These are phyloP conservation scores for Penicillium cosmopolitanum DNA, from an alignment of 495 filamentous ascomycete species.

Conservation along the genomic window DNA sequence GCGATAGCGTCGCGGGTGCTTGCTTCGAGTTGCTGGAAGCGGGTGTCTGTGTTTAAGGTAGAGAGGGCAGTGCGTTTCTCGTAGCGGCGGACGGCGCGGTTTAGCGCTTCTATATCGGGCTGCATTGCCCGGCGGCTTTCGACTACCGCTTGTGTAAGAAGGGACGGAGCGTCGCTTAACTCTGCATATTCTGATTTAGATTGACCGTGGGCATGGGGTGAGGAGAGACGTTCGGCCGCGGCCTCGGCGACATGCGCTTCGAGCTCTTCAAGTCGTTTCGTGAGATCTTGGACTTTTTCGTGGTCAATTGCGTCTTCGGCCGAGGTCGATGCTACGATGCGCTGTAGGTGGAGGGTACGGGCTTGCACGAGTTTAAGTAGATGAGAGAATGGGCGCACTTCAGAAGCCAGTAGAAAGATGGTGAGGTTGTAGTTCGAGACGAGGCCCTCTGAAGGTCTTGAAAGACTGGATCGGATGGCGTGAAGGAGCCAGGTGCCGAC, in stretches of 20 bases:
- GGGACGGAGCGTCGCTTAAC: constrained; percentile 29
- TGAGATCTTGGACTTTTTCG: constrained; percentile 58
- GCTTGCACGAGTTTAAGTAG: constrained; percentile 77
- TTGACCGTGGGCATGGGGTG: constrained; percentile 5
- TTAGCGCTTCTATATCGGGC: constrained; percentile 85
- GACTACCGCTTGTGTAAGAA: constrained; percentile 53
- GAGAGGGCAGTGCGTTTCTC: constrained; percentile 83
- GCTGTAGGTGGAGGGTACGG: constrained; percentile 83
- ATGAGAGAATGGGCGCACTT: constrained; percentile 80
- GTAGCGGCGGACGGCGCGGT: constrained; percentile 88
- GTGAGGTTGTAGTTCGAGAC: constrained; percentile 92
- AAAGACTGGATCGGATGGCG: constrained; percentile 72
- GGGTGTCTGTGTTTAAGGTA: constrained; percentile 72
- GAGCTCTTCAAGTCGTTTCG: constrained; percentile 67
- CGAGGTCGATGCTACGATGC: constrained; percentile 60
- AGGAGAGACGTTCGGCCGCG: constrained; percentile 32
- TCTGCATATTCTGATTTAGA: constrained; percentile 17
- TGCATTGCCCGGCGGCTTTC: constrained; percentile 69
- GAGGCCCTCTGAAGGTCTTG: constrained; percentile 79
- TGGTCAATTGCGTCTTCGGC: constrained; percentile 39
- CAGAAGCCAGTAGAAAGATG: constrained; percentile 89
- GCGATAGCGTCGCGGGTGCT: constrained; percentile 77
- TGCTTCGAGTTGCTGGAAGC: constrained; percentile 68
- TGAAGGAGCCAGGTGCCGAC: constrained; percentile 81
- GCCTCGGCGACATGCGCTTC: constrained; percentile 61